phyloP scores from a whole-genome alignment of 345 rosid species.

The Carallia pectinifolia region DNA sequence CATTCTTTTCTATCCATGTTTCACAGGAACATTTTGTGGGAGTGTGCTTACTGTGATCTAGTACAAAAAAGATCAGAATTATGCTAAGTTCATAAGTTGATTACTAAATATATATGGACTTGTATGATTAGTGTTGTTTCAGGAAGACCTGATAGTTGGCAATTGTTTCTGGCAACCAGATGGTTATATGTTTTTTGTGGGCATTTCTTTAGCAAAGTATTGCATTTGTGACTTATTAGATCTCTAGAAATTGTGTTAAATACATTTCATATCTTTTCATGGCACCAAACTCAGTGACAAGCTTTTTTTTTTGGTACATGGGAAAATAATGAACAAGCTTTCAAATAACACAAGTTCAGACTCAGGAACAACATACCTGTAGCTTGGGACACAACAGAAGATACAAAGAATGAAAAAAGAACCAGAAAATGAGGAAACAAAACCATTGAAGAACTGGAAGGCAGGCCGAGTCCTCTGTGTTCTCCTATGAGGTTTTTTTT shows the following conservation, averaged over 20 bases:
- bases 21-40: neutral
- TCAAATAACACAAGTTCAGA: neutral
- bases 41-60: too few species aligned
- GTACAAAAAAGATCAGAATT: too few species aligned
- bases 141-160: too few species aligned
- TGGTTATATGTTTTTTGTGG: neutral
- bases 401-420: constrained; percentile 31
- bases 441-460: constrained; percentile 51
- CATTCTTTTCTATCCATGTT: neutral
- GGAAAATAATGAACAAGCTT: neutral
- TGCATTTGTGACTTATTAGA: neutral
- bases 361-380: constrained; percentile 25
- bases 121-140: neutral
- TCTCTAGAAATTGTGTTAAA: neutral
- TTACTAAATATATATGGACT: too few species aligned
- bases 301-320: too few species aligned
- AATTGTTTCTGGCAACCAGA: neutral
- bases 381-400: constrained; percentile 26
- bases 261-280: neutral
- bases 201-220: neutral
- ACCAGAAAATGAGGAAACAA: constrained; percentile 34
- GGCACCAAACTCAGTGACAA: neutral
- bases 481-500: neutral
- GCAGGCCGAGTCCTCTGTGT: constrained; percentile 15
- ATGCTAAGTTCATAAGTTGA: too few species aligned